Conservation (phyloP, 2,329 filamentous ascomycete species). For the Hortaea werneckii region DNA sequence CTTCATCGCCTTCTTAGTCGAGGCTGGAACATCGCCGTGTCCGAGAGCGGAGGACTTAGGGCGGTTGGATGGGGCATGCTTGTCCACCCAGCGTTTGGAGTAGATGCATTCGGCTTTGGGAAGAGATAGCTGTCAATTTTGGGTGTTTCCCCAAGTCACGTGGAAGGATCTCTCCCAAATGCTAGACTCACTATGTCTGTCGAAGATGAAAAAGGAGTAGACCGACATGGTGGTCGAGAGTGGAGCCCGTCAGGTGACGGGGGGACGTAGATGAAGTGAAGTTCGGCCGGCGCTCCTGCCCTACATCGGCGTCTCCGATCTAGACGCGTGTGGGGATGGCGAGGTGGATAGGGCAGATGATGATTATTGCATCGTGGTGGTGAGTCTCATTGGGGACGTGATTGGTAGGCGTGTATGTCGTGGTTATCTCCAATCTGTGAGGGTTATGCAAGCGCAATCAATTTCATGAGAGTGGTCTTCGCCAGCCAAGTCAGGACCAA, state of each 20-base stretch:
- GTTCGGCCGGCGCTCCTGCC: neutral
- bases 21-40: constrained; percentile 28
- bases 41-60: constrained; percentile 40
- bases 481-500: too few species aligned
- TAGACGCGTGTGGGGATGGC: too few species aligned
- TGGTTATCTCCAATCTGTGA: too few species aligned
- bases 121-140: neutral
- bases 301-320: too few species aligned
- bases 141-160: neutral
- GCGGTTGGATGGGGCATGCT: constrained; percentile 41
- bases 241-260: neutral
- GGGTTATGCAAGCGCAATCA: too few species aligned
- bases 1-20: neutral
- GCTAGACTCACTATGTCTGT: constrained; percentile 71
- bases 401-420: too few species aligned
- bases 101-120: constrained; percentile 88
- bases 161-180: too few species aligned
- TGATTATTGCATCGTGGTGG: too few species aligned
- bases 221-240: constrained; percentile 57
- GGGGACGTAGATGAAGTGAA: neutral
- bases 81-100: constrained; percentile 69
- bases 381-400: too few species aligned
- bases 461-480: too few species aligned
- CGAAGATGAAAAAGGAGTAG: constrained; percentile 98
- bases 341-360: too few species aligned